Evolutionary conservation across 805 yeast genomes (phyloP).

Genomic region (Suhomyces prunicola): DNA sequence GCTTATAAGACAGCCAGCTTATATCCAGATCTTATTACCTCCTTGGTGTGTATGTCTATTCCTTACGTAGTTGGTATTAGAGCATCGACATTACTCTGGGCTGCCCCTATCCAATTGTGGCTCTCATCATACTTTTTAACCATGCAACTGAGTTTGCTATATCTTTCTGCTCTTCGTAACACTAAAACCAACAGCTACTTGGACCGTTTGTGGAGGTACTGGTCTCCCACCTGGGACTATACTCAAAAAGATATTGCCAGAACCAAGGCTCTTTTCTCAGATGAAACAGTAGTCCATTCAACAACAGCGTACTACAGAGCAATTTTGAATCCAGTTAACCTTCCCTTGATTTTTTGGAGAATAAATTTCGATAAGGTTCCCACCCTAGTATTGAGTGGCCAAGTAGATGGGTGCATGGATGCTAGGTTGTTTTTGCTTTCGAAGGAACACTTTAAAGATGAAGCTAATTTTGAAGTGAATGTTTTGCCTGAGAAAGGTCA

Average conservation of each 20-base stretch:
- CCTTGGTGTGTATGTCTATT: conserved; percentile 37
- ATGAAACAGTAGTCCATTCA: conserved; percentile 26
- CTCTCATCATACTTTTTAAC: conserved; percentile 34
- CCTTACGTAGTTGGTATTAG: conserved; percentile 32
- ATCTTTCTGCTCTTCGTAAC: conserved; percentile 14
- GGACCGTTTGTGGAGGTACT: conserved; percentile 31
- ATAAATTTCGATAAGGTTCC: conserved; percentile 27
- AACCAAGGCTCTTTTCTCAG: conserved; percentile 26
- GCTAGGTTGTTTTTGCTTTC: conserved; percentile 25
- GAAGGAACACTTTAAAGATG: conserved; percentile 14
- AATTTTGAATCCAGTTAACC: conserved; percentile 18
- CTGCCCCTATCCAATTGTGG: conserved; percentile 34
- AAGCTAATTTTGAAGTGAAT: conserved; percentile 22
- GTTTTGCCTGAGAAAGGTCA: conserved; percentile 31
- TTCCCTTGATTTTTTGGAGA: conserved; percentile 7
- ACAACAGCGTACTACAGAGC: conserved; percentile 41
- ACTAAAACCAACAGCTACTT: conserved; percentile 23
- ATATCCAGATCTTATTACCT: conserved; percentile 33
- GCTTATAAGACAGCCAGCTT: conserved; percentile 32
- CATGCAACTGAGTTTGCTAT: conserved; percentile 30
- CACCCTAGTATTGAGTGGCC: conserved; percentile 34
- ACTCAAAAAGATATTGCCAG: conserved; percentile 20
- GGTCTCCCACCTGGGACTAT: conserved; percentile 41
- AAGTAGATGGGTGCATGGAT: conserved; percentile 40
- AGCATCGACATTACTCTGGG: conserved; percentile 25